Evolutionary conservation across 768 basidiomycete species (phyloP).

Genomic region (Imleria badia): DNA sequence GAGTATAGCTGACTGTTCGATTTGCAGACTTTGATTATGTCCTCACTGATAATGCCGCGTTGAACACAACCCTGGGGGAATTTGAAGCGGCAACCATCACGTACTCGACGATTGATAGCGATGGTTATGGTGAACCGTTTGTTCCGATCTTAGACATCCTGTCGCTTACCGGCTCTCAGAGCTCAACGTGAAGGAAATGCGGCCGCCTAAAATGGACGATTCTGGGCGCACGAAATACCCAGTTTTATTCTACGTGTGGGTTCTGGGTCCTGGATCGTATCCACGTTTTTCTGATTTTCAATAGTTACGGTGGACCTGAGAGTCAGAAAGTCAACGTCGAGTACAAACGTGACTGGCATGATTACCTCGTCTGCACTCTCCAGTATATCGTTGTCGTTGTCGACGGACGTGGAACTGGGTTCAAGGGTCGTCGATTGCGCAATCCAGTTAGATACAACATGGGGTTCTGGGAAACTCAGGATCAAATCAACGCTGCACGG

Average conservation of each 20-base stretch:
- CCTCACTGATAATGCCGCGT: conserved; percentile 66
- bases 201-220: conserved; percentile 91
- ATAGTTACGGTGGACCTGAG: conserved; percentile 86
- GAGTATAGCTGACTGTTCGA: background rate
- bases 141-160: conserved; percentile 14
- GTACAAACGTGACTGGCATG: conserved; percentile 80
- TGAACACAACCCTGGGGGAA: conserved; percentile 61
- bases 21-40: conserved; percentile 58
- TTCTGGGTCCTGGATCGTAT: background rate
- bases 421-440: conserved; percentile 78
- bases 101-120: conserved; percentile 71
- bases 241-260: conserved; percentile 83
- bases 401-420: conserved; percentile 94
- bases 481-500: conserved; percentile 90
- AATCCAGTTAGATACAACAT: conserved; percentile 89
- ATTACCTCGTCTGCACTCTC: conserved; percentile 77
- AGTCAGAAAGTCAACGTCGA: conserved; percentile 73
- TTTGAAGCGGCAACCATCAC: conserved; percentile 73
- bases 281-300: conserved; percentile 8
- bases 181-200: conserved; percentile 86
- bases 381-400: conserved; percentile 86
- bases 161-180: conserved; percentile 46
- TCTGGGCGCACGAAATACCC: conserved; percentile 96
- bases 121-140: conserved; percentile 66
- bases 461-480: conserved; percentile 84